Evolutionary conservation across 2,329 filamentous ascomycete species (phyloP).

Genomic region (Clathrospora elynae): DNA sequence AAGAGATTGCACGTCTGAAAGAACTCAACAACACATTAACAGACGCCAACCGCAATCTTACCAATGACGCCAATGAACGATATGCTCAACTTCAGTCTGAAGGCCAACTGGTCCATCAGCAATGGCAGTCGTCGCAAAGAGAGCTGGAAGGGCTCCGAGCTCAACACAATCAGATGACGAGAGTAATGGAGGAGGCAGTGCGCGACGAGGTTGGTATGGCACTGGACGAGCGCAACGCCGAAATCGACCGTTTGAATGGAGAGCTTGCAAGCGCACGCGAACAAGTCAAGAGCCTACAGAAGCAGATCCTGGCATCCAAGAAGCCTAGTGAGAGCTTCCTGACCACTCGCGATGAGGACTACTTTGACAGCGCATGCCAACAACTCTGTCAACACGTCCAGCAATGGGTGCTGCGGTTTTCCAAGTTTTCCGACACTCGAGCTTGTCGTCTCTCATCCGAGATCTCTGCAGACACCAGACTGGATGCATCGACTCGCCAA

Average conservation of each 20-base stretch:
- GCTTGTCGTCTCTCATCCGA: conserved; percentile 82
- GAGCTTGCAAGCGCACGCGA: conserved; percentile 75
- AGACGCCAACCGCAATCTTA: conserved; percentile 76
- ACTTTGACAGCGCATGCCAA: conserved; percentile 93
- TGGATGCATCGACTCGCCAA: conserved; percentile 57
- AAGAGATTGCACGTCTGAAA: conserved; percentile 78
- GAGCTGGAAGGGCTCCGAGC: conserved; percentile 72
- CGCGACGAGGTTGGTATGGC: conserved; percentile 66
- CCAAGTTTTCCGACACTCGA: conserved; percentile 93
- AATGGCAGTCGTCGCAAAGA: conserved; percentile 64
- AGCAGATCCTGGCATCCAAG: conserved; percentile 62
- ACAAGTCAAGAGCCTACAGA: conserved; percentile 64
- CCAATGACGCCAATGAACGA: conserved; percentile 74
- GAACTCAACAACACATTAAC: conserved; percentile 82
- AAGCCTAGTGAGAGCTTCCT: conserved; percentile 74
- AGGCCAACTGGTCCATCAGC: conserved; percentile 60
- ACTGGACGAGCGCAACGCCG: conserved; percentile 79
- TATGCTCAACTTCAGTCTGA: conserved; percentile 70
- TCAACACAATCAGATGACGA: conserved; percentile 66
- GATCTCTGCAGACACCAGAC: conserved; percentile 66
- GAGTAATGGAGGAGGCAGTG: conserved; percentile 66
- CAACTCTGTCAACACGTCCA: conserved; percentile 94
- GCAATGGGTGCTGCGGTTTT: conserved; percentile 97
- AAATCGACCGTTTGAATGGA: conserved; percentile 76
- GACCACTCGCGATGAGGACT: conserved; percentile 82